Conservation (phyloP, 2,329 filamentous ascomycete species). For the Phialophora tarda region DNA sequence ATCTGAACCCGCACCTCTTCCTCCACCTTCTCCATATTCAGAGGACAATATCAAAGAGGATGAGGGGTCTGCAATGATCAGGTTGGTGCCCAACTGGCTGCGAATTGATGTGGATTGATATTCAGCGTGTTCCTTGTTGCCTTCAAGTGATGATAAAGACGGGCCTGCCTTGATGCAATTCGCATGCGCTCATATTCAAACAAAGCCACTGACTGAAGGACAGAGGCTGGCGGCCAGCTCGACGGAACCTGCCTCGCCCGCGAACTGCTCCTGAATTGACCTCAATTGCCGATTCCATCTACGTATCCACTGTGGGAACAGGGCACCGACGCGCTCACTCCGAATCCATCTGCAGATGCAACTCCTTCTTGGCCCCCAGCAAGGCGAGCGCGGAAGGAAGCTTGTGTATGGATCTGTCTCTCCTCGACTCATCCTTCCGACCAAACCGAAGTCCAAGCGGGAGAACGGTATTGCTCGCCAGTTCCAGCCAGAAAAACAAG, state of each 20-base stretch:
- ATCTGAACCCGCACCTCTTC: slow-evolving; percentile 30
- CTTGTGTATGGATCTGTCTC: neutral
- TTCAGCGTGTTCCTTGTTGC: neutral
- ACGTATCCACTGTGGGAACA: neutral
- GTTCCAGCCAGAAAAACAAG: neutral
- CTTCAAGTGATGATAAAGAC: neutral
- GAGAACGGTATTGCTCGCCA: neutral
- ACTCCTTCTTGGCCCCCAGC: neutral
- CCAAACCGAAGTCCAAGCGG: neutral
- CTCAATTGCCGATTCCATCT: neutral
- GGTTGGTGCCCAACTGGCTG: slow-evolving; percentile 20
- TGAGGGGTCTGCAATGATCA: neutral
- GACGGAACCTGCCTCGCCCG: slow-evolving; percentile 20
- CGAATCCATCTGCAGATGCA: neutral
- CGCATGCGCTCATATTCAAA: neutral
- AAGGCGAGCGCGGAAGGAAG: neutral
- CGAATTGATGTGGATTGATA: neutral
- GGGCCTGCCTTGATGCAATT: neutral
- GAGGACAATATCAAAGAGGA: neutral
- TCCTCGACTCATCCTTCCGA: neutral
- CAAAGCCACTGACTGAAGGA: slow-evolving; percentile 6
- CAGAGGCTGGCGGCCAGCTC: neutral
- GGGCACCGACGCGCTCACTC: slow-evolving; percentile 13
- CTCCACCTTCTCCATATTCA: neutral
- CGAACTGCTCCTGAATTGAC: slow-evolving; percentile 26